Evolutionary conservation across 2,329 filamentous ascomycete species (phyloP), one percentile per base, ranked within the genome.

Genomic region (Phialophora expanda): DNA sequence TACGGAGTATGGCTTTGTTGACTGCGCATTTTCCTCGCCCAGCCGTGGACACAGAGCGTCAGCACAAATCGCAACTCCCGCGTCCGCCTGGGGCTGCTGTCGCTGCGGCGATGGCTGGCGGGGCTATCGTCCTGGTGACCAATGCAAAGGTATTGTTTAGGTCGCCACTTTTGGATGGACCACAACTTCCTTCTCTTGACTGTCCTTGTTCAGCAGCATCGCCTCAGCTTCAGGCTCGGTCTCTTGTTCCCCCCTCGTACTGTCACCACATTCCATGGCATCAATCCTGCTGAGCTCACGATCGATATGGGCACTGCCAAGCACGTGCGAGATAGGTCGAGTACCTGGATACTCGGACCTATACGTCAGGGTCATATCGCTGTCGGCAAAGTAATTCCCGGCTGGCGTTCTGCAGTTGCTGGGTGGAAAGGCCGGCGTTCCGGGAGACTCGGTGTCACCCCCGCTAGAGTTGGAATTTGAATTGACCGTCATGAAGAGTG

Each of bases 401-500:
- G 28, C n/a, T 6, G 58, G 46, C 22, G 34, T 26, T 7, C 20
- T 38, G 46, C 51, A 38, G 20, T 28, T 24, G 46, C 38, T 61
- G 5, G 44, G 12, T 22, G 28, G 58, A 22, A 61, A 26, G 3
- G 46, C 30, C 5, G 58, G 48, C 34, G 58, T 26, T 11, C 48
- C 26, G 22, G 48, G 58, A 26, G 28, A 20, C 30, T 54, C 46
- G 30, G 20, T n/a, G 14, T 32, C 41, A 30, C 22, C 56, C 3
- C 26, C 44, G 46, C 28, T 24, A 14, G 63, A 38, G 32, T 63
- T 61, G 54, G 30, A 20, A 12, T 50, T 34, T 6, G 66, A 57
- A 34, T 67, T 65, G 61, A 67, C 63, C 12, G 65, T 69, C 65
- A 69, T 66, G 67, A 69, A 69, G 41, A 69, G 65, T 4, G 67